phyloP scores from a whole-genome alignment of 2,329 filamentous ascomycete species.

The Colletotrichum tamarilloi region DNA sequence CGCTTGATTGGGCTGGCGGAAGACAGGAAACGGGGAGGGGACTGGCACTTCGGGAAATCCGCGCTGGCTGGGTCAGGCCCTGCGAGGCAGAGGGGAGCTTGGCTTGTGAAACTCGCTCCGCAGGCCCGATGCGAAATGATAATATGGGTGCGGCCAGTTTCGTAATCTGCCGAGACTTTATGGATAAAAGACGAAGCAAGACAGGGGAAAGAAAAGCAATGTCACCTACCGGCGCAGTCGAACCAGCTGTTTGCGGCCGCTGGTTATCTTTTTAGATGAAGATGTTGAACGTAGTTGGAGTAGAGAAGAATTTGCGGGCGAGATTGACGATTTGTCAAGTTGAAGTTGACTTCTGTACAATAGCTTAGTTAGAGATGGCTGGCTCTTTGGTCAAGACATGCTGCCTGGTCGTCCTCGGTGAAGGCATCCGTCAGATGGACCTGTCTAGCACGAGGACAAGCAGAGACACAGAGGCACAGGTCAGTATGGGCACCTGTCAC shows the following conservation, averaged over 20 bases:
- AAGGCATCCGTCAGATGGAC: constrained; percentile 11
- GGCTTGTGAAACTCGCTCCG: constrained; percentile 44
- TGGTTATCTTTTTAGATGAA: neutral
- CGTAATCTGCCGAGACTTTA: constrained; percentile 46
- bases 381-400: constrained; percentile 5
- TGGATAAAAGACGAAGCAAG: constrained; percentile 38
- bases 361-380: constrained; percentile 16
- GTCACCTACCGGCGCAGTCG: constrained; percentile 19
- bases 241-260: constrained; percentile 20
- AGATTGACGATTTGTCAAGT: neutral
- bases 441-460: constrained; percentile 11
- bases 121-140: constrained; percentile 43
- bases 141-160: constrained; percentile 41
- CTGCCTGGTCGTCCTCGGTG: constrained; percentile 8
- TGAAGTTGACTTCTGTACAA: neutral
- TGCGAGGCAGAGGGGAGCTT: neutral
- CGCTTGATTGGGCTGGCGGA: constrained; percentile 32
- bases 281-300: constrained; percentile 3
- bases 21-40: constrained; percentile 8
- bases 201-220: constrained; percentile 30
- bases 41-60: neutral
- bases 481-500: constrained; percentile 14
- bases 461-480: neutral
- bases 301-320: constrained; percentile 1
- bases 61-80: neutral